Evolutionary conservation across 768 basidiomycete genomes (phyloP).

Genomic region (Suillus brevipes): DNA sequence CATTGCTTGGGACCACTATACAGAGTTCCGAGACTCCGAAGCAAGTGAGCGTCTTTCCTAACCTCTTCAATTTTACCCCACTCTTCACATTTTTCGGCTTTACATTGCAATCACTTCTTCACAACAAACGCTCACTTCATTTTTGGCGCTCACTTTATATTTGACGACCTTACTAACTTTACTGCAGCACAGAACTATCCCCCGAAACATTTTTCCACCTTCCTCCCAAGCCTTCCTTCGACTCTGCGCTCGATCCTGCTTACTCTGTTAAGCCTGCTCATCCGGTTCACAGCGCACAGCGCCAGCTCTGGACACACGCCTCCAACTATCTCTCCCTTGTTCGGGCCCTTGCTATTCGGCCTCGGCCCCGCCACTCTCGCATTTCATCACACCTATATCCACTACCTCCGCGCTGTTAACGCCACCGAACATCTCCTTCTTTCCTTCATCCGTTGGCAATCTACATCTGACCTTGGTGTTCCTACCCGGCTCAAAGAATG

Average conservation of each 20-base stretch:
- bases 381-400: conserved; percentile 59
- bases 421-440: conserved; percentile 95
- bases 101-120: conserved; percentile 15
- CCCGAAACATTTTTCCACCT: conserved; percentile 66
- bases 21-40: conserved; percentile 81
- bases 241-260: conserved; percentile 60
- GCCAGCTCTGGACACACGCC: conserved; percentile 88
- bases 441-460: conserved; percentile 81
- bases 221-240: conserved; percentile 56
- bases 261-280: conserved; percentile 77
- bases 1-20: conserved; percentile 82
- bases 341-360: conserved; percentile 89
- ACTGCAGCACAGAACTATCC: conserved; percentile 60
- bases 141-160: not conserved
- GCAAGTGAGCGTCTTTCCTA: conserved; percentile 54
- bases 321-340: conserved; percentile 83
- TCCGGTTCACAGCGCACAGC: conserved; percentile 81
- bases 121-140: conserved; percentile 5
- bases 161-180: conserved; percentile 4
- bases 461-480: conserved; percentile 50
- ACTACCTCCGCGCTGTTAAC: conserved; percentile 78
- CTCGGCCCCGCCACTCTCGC: conserved; percentile 53
- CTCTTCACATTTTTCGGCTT: conserved; percentile 22
- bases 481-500: conserved; percentile 88
- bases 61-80: conserved; percentile 15